Evolutionary conservation across 352 stramenopile species (phyloP), one percentile per base, ranked within the genome.

Genomic region (Globisporangium alternatum): DNA sequence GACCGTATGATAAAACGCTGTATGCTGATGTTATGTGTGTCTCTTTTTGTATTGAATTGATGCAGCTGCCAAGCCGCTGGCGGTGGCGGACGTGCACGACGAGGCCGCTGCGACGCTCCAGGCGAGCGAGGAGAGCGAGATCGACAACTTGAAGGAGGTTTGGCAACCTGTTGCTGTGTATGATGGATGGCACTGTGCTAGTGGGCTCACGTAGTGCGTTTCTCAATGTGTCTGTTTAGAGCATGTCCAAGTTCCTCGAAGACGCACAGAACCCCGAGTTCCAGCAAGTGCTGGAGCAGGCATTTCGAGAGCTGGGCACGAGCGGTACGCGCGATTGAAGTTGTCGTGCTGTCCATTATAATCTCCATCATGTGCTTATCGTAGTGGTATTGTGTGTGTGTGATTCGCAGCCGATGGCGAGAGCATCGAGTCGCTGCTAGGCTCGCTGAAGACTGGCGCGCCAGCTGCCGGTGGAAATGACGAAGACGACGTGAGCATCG

Each of bases 241-340:
- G 87, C 65, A 91, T 95, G 81, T 71, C 69, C 68, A 91, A 93
- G 70, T 93, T 95, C 61, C 73, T 95, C 12, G 86, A 93, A 57
- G 83, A 95, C 63, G 81, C 86, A 53, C 81, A 95, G 71, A 92
- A 93, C 67, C 84, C 88, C 12, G 85, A 93, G 74, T 93, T 95
- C 63, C 87, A 95, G 72, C 72, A 89, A 53, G 85, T 93, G 67
- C 67, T 95, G 41, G 85, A 95, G 75, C 87, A 94, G 65, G 87
- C 87, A 1, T 95, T 94, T 57, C 85, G 83, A n/a, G 87, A 95
- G 52, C 59, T 95, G n/a, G 80, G 78, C 59, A 81, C 78, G 2
- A 76, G 83, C 19, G 80, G 84, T 90, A 72, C 43, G 67, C 19
- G 3, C 56, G 33, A 43, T 61, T 52, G 56, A 12, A n/a, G 41